These are phyloP conservation scores for Kwoniella mangroviensis DNA, from an alignment of 768 basidiomycete genomes.

Conservation along the genomic window DNA sequence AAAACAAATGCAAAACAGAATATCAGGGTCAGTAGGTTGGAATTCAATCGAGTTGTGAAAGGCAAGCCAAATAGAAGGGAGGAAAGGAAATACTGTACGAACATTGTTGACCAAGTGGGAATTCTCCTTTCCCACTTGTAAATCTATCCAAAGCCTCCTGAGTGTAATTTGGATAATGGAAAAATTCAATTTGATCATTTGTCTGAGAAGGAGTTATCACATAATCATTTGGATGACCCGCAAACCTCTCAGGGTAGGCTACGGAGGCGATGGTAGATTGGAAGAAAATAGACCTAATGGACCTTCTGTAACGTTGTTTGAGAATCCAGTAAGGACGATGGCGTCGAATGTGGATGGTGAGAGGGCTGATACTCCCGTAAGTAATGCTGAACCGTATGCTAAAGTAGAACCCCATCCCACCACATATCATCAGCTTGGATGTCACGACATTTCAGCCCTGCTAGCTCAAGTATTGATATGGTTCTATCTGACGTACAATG, in stretches of 20 bases:
- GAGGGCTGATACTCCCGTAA: slow-evolving; percentile 23
- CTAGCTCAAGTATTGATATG: too few species aligned
- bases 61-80: background rate
- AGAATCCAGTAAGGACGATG: slow-evolving; percentile 44
- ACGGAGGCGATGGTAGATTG: slow-evolving; percentile 34
- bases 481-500: slow-evolving; percentile 27
- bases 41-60: too few species aligned
- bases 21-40: too few species aligned
- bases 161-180: slow-evolving; percentile 40
- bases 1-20: background rate
- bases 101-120: slow-evolving; percentile 36
- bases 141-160: slow-evolving; percentile 30
- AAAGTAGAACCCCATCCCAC: background rate
- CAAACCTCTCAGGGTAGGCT: slow-evolving; percentile 39
- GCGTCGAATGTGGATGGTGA: slow-evolving; percentile 30
- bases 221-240: slow-evolving; percentile 30
- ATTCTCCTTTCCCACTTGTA: slow-evolving; percentile 42
- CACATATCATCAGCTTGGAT: background rate
- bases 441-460: background rate
- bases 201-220: slow-evolving; percentile 35
- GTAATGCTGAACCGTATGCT: slow-evolving; percentile 32
- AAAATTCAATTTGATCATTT: slow-evolving; percentile 40
- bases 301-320: slow-evolving; percentile 36
- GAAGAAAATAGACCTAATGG: slow-evolving; percentile 36
- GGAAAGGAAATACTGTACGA: background rate